Conservation (phyloP, 2,329 filamentous ascomycete species). For the Dothideomycetes sp. region DNA sequence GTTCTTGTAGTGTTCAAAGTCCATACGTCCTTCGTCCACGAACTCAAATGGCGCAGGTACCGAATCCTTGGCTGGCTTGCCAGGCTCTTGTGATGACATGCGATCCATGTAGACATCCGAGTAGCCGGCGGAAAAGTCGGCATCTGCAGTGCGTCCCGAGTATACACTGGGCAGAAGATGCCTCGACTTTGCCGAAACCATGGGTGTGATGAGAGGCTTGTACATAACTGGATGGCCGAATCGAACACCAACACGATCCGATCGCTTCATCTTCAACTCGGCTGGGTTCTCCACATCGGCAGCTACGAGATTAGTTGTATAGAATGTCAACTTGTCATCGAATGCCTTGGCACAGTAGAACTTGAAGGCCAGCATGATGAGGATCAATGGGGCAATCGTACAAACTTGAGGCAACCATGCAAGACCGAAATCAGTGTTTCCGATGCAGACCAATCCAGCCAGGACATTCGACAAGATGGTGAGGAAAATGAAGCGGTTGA, state of each 20-base stretch:
- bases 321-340: constrained; percentile 73
- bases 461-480: constrained; percentile 69
- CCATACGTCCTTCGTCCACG: constrained; percentile 74
- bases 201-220: constrained; percentile 80
- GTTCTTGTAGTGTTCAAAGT: constrained; percentile 89
- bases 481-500: constrained; percentile 86
- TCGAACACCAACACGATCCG: constrained; percentile 61
- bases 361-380: constrained; percentile 78
- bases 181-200: constrained; percentile 87
- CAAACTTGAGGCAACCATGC: constrained; percentile 57
- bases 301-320: constrained; percentile 56
- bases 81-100: constrained; percentile 57
- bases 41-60: constrained; percentile 64
- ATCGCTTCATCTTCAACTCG: constrained; percentile 41
- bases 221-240: constrained; percentile 91
- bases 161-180: constrained; percentile 82
- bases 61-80: constrained; percentile 45
- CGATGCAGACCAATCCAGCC: constrained; percentile 66
- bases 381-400: constrained; percentile 59
- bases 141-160: constrained; percentile 58
- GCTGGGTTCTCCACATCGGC: constrained; percentile 24
- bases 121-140: constrained; percentile 59
- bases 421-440: constrained; percentile 42
- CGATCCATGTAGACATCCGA: constrained; percentile 75
- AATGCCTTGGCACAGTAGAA: constrained; percentile 68